Percentiles rank a stretch among this genome's conserved stretches.
phyloP scores from a whole-genome alignment of 2,329 filamentous ascomycete species.

The Alternaria arborescens region DNA sequence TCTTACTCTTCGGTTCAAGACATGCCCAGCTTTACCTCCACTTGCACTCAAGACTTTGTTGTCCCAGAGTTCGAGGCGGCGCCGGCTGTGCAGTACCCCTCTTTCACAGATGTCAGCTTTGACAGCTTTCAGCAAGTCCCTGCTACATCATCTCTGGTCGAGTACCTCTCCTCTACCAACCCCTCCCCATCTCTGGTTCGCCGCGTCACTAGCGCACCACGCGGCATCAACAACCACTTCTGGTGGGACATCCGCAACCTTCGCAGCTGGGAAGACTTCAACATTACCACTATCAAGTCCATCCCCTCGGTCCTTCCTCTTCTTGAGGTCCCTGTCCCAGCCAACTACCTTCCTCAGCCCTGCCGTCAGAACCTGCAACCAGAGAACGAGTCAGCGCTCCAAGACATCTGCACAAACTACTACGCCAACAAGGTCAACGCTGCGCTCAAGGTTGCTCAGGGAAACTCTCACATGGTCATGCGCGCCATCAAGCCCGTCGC shows the following conservation, averaged over 20 bases:
- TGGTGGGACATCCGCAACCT: constrained; percentile 97
- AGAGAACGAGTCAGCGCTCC: constrained; percentile 79
- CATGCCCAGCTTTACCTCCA: constrained; percentile 42
- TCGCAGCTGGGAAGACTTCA: constrained; percentile 83
- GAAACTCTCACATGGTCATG: constrained; percentile 66
- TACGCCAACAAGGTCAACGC: constrained; percentile 89
- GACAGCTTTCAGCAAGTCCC: constrained; percentile 48
- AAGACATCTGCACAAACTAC: constrained; percentile 77
- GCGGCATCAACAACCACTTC: constrained; percentile 79
- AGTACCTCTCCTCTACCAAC: constrained; percentile 80
- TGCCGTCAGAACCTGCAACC: constrained; percentile 69
- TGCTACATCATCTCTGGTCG: constrained; percentile 73
- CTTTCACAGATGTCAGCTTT: constrained; percentile 52
- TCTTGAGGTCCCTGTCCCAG: constrained; percentile 69
- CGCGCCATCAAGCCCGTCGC: constrained; percentile 48
- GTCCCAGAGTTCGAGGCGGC: constrained; percentile 50
- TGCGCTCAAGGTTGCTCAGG: constrained; percentile 78
- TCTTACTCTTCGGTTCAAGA: constrained; percentile 45
- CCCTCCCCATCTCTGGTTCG: constrained; percentile 84
- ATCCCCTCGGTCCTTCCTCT: constrained; percentile 77
- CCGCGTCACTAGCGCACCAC: constrained; percentile 75
- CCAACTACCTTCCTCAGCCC: constrained; percentile 68
- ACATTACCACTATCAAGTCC: constrained; percentile 71
- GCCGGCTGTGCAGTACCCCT: constrained; percentile 55
- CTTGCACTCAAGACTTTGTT: constrained; percentile 42